Evolutionary conservation across 1,284 basidiomycete genomes (phyloP), one percentile per base, ranked within the genome.

Genomic region (Coniferiporia weirii): DNA sequence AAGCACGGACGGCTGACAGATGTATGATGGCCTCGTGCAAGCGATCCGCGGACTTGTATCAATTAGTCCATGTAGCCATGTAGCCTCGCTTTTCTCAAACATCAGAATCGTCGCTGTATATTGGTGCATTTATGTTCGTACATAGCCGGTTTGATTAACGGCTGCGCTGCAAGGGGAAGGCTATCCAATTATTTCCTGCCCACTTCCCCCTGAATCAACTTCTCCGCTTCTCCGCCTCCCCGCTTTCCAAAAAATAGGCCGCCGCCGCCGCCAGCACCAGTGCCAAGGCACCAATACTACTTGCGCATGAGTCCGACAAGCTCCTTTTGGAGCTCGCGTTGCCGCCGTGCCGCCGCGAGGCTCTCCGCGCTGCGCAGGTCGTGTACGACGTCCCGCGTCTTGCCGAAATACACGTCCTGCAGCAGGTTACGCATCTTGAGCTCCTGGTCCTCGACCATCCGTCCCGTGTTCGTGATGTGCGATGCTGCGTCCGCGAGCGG

Each of bases 391-490:
- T 99, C 96, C 65, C 91, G 87, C 48, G 95, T 98, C 77, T 99
- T 99, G 59, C 93, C 95, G 76, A 98, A 98, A 76, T 98, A 98
- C 15, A 99, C 96, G 75, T 97, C 93, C 69, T 96, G 92, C 50
- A 99, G 79, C 61, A 95, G 79, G 72, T 97, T 98, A 51, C 97
- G 85, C 89, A 98, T 95, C 78, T 98, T 98, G 71, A 94, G 92
- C 75, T 99, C 97, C 90, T 96, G 95, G 65, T 98, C 96, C 73
- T 99, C 97, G 65, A 99, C 87, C 85, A 98, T 89, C 65, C 83
- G 84, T 3, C 97, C 97, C 15, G 91, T 87, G 73, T 99, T 99
- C 54, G 84, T 82, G 60, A 99, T 89, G 73, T 99, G 97, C 43
- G 90, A 88, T 19, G 84, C 80, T 36, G 81, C 70, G 66, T 89